Evolutionary conservation across 2,329 filamentous ascomycete species (phyloP).

Genomic region (Karstenula rhodostoma): DNA sequence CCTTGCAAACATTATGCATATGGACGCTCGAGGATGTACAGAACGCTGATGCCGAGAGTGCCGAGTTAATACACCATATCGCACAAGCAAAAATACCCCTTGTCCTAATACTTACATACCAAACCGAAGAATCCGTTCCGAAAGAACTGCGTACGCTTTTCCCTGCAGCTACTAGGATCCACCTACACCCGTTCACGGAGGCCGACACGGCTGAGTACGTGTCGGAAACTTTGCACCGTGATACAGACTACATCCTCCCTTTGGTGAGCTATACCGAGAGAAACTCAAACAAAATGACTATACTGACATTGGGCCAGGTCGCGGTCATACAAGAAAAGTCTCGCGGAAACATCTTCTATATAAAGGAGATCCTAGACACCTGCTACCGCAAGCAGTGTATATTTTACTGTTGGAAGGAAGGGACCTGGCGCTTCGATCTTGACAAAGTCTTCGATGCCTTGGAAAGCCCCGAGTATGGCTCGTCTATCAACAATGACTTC

Average conservation of each 20-base stretch:
- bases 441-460: conserved; percentile 89
- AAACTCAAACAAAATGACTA: too few species aligned
- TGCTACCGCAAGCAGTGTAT: conserved; percentile 88
- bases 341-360: conserved; percentile 87
- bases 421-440: conserved; percentile 80
- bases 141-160: conserved; percentile 50
- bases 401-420: conserved; percentile 87
- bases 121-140: conserved; percentile 51
- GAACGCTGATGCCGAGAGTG: conserved; percentile 85
- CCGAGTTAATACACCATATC: conserved; percentile 84
- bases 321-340: conserved; percentile 90
- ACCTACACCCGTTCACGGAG: conserved; percentile 77
- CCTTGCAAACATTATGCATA: conserved; percentile 84
- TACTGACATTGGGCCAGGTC: neutral
- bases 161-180: conserved; percentile 66
- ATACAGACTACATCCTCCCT: conserved; percentile 74
- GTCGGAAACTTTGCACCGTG: conserved; percentile 77
- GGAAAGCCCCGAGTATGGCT: conserved; percentile 77
- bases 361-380: conserved; percentile 87
- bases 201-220: conserved; percentile 85
- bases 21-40: conserved; percentile 90
- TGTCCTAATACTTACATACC: conserved; percentile 69
- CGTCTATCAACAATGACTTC: conserved; percentile 83
- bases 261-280: conserved; percentile 62
- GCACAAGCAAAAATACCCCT: conserved; percentile 80